These are phyloP conservation scores for Nicotiana tomentosiformis DNA, from an alignment of 257 asterid species.

Conservation along the genomic window DNA sequence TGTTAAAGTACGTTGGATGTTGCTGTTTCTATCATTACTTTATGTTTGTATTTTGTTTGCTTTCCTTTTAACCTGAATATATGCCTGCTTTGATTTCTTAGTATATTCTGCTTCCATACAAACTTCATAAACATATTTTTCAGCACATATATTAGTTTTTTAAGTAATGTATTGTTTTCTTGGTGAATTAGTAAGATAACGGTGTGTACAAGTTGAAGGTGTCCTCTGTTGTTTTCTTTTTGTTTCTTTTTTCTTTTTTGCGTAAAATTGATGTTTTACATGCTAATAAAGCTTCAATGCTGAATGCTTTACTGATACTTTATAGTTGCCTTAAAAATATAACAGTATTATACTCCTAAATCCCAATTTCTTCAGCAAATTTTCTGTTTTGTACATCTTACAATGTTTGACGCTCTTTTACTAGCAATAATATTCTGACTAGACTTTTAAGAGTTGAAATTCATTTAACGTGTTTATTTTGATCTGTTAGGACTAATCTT, in stretches of 20 bases:
- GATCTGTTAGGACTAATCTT: background rate
- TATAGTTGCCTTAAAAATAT: background rate
- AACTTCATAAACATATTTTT: background rate
- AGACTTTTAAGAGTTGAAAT: background rate
- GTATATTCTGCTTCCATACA: background rate
- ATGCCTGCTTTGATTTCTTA: background rate
- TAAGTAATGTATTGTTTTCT: background rate
- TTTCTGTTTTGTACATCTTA: background rate
- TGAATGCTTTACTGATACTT: background rate
- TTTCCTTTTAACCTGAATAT: background rate
- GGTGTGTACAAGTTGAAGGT: background rate
- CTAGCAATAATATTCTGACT: background rate
- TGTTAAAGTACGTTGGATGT: background rate
- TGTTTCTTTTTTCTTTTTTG: background rate
- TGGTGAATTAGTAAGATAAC: background rate
- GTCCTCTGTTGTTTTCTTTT: background rate
- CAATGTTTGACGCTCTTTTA: background rate
- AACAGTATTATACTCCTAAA: background rate
- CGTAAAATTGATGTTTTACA: background rate
- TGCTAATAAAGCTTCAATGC: background rate
- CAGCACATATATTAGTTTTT: background rate
- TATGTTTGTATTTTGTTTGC: background rate
- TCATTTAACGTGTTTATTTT: background rate
- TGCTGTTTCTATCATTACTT: background rate
- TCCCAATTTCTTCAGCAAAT: background rate